Base-by-base conservation (phyloP, 139 green algal species). In the Picochlorum sp. region DNA sequence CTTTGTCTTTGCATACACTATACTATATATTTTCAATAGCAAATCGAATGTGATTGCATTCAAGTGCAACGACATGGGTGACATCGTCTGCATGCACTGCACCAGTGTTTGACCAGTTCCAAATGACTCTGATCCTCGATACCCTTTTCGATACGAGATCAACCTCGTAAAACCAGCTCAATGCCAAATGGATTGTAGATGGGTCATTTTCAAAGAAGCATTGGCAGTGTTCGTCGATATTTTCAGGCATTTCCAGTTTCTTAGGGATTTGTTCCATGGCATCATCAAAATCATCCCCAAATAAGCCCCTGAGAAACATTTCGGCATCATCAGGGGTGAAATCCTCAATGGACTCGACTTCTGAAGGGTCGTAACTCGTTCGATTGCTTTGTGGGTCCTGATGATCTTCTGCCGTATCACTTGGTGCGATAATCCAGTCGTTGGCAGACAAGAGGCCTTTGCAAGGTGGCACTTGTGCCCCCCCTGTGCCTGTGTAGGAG, bases 261-360 rank as follows among this genome's bases (percentile, higher is more conserved):
- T 21, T 45, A 6, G 60, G 49, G 13, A 66, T 15, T 45, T 55
- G 34, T 41, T 21, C 9, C 21, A 20, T 14, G 15, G 23, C 21
- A 14, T 38, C 13, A 11, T 66, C 60, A 66, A 66, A 66, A 9
- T 66, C 18, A 18, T 59, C n/a, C 37, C 60, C 60, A 41, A 57
- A 38, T 9, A 66, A 26, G 10, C 16, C 14, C 34, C 60, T n/a
- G 14, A 66, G 34, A n/a, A 66, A 15, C 8, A 34, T 21, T 57
- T 66, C 60, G n/a, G 60, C 60, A 21, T 66, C 60, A 26, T 56
- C 24, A 26, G 60, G 37, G 21, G 60, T 66, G 14, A 66, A 16
- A 24, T 54, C 47, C 11, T 54, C 34, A 41, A 41, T 41, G 34
- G 34, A 41, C 34, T 41, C 8, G 6, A 41, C 34, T 11, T 41